Base-by-base conservation (phyloP, 768 basidiomycete species). In the Imleria badia region DNA sequence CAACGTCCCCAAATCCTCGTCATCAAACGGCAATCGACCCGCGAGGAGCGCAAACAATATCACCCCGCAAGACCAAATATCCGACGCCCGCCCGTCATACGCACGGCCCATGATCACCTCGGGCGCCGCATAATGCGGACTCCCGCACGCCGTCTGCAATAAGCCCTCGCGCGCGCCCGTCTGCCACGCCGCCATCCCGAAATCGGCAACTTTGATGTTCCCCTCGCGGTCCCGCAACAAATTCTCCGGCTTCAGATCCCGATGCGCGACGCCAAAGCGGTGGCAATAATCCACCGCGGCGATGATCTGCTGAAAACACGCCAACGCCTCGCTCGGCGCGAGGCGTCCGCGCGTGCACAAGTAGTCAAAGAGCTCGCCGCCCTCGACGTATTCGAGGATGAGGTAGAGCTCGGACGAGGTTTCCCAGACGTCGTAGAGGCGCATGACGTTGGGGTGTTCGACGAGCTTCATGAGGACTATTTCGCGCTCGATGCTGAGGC, bases 381-480 rank as follows among this genome's bases (percentile, higher is more conserved):
- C 92, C 60, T 94, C 89, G 58, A 95, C 86, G 70, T 95, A 97
- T 75, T 98, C 95, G 62, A 96, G 85, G 63, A 98, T 87, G 56
- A 98, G 84, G 70, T 84, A 97, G 60, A 96, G 82, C 54, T 95
- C 86, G 31, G 83, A 81, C 5, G 87, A 87, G 0, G 94, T 94
- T 73, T 98, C 94, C 93, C 92, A 98, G 58, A 98, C 94, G 67
- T 98, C 95, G 75, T 94, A 95, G 29, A 98, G 82, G 53, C 85
- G 87, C 82, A 97, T 84, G 60, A 98, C 85, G 70, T 96, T 94
- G 3, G 94, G 94, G 67, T 98, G 94, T 59, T 95, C 87, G 61
- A 97, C 87, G 58, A 97, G 84, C 72, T 97, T 98, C 94, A 98
- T 95, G 66, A 97, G 87, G 56, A 95, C 92, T 48, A 97, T 96